Percentiles rank a stretch among this genome's conserved stretches.
These are phyloP conservation scores for Peniophora sp. DNA, from an alignment of 1,284 basidiomycete species.

Conservation along the genomic window DNA sequence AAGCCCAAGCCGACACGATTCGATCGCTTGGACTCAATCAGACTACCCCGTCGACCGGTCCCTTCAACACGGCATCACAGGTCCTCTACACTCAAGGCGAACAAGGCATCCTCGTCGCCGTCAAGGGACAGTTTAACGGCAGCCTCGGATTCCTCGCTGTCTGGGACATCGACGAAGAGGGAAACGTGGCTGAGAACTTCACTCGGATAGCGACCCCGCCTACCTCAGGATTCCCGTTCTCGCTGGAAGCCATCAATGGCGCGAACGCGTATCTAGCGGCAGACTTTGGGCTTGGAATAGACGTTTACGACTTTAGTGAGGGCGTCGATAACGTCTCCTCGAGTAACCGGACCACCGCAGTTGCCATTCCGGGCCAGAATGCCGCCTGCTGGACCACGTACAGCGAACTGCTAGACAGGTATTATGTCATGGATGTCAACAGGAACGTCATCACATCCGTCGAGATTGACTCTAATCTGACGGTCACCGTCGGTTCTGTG, in stretches of 20 bases:
- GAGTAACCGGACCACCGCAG: constrained; percentile 19
- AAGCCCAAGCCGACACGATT: constrained; percentile 25
- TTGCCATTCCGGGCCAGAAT: constrained; percentile 26
- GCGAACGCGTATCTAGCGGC: constrained; percentile 33
- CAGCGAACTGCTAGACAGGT: constrained; percentile 31
- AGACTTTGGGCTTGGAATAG: constrained; percentile 32
- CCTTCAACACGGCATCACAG: constrained; percentile 28
- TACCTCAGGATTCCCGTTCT: constrained; percentile 32
- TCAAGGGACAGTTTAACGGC: constrained; percentile 27
- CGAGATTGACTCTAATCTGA: constrained; percentile 29
- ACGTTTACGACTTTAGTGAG: constrained; percentile 27
- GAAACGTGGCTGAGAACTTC: constrained; percentile 29
- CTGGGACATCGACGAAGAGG: constrained; percentile 22
- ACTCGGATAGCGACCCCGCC: constrained; percentile 19
- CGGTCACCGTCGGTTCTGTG: neutral
- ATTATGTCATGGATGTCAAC: constrained; percentile 33
- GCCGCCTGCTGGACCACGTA: constrained; percentile 38
- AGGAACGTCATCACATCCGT: constrained; percentile 32
- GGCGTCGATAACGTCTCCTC: constrained; percentile 4
- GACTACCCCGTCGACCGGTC: constrained; percentile 25
- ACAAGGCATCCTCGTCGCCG: constrained; percentile 28
- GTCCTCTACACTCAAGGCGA: constrained; percentile 31
- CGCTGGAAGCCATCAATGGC: constrained; percentile 31
- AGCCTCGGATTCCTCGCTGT: neutral
- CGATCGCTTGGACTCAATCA: constrained; percentile 31